A percentile compares a stretch with the other conserved stretches of the same genome.
These are phyloP conservation scores for Vitis hybrid DNA, from an alignment of 177 flowering plant species.

Conservation along the genomic window DNA sequence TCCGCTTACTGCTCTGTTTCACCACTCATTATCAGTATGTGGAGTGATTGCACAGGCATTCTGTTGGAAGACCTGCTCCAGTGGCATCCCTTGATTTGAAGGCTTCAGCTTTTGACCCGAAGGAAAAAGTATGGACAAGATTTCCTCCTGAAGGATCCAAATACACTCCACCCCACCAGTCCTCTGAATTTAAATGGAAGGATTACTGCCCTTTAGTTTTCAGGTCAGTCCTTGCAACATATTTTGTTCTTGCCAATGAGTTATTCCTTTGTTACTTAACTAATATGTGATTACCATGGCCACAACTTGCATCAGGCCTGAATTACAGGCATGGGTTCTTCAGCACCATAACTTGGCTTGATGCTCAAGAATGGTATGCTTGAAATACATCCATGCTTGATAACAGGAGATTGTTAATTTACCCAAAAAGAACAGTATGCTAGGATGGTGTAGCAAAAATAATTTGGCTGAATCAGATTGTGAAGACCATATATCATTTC, in stretches of 20 bases:
- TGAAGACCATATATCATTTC: no score
- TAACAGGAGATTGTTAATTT: no score
- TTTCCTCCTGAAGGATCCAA: slow-evolving; percentile 62
- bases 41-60: slow-evolving; percentile 34
- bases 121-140: slow-evolving; percentile 54
- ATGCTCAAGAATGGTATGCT: no score
- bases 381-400: no score
- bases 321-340: no score
- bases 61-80: slow-evolving; percentile 54
- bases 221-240: slow-evolving; percentile 29
- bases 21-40: neutral
- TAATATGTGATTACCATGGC: no score
- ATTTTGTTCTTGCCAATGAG: neutral
- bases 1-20: neutral
- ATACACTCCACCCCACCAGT: slow-evolving; percentile 57
- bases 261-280: neutral
- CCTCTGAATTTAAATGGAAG: slow-evolving; percentile 59
- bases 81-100: slow-evolving; percentile 43
- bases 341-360: no score
- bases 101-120: slow-evolving; percentile 59
- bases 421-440: no score
- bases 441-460: no score
- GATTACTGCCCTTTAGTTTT: slow-evolving; percentile 66
- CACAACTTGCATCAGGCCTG: no score
- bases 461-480: no score